Base-by-base conservation (phyloP, 1,284 basidiomycete genomes). In the Puccinia novopanici region DNA sequence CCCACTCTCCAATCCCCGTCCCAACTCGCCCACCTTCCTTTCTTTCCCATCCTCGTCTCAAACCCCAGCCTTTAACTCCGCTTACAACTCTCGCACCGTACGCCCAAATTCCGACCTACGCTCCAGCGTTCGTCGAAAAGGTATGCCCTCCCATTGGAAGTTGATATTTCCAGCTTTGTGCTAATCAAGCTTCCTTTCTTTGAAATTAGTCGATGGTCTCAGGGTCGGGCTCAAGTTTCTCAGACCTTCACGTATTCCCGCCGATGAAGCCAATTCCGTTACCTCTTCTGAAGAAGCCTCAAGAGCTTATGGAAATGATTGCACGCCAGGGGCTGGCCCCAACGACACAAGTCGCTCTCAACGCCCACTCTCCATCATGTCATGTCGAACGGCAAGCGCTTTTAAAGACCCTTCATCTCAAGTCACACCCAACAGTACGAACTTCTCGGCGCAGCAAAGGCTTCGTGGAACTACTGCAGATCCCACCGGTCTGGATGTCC, bases 81-180 rank as follows among this genome's bases (percentile, higher is more conserved):
- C 19, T 57, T 17, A 57, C 37, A 45, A 71, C 68, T 71, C 68
- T 50, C 71, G 54, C 30, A 34, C 50, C 52, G 30, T 37, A 1
- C 71, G 54, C 37, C 34, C 54, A 24, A 55, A 40, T n/a, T 73
- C 45, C 22, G 34, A 45, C 48, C 48, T 75, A 34, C 45, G 74
- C 27, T 75, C 72, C 8, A 75, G 40, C 37, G 45, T 75, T 48
- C 55, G 74, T 24, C 57, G 57, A 45, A 75, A 75, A 52, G 74
- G 74, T 75, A 27, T 2, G 55, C 24, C 40, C 1, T 42, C 19
- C 4, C 4, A 34, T 34, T 34, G 34, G 34, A 34, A 4, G 30
- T 17, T 6, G 0, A 48, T 40, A 3, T 48, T 22, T 42, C 65
- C 27, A 52, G 10, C 59, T 24, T 10, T 15, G 22, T 59, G 24